Percentiles rank a stretch among this genome's conserved stretches.
These are phyloP conservation scores for Miamiensis avidus DNA, from an alignment of 169 alveolate genomes.

Conservation along the genomic window DNA sequence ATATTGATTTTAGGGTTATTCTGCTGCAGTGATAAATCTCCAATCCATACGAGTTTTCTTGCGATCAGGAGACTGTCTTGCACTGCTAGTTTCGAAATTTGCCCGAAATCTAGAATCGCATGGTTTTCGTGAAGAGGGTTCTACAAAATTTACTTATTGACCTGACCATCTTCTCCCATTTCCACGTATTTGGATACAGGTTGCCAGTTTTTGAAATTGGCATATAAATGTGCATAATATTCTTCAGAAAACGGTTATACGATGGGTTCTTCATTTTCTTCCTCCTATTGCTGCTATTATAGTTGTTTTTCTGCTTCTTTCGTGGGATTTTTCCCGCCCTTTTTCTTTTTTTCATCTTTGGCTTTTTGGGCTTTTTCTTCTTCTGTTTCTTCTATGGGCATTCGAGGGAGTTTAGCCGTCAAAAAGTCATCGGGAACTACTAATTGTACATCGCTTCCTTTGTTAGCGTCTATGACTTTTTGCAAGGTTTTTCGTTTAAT, in stretches of 20 bases:
- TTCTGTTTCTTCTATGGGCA: neutral
- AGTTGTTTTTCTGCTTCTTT: neutral
- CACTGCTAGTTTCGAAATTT: neutral
- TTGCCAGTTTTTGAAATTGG: neutral
- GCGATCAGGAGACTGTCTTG: neutral
- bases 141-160: neutral
- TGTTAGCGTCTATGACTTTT: neutral
- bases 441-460: neutral
- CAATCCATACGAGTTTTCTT: neutral
- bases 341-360: neutral
- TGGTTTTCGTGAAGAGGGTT: neutral
- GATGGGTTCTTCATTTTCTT: neutral
- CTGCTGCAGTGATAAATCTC: neutral
- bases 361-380: neutral
- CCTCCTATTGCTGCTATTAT: neutral
- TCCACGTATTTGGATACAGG: neutral
- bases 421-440: conserved; percentile 2
- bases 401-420: neutral
- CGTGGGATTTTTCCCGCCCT: neutral
- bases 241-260: neutral
- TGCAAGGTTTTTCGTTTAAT: neutral
- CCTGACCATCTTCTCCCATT: neutral
- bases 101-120: neutral
- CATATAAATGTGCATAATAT: neutral
- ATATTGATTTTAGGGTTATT: neutral